Percentiles rank a stretch among this genome's conserved stretches.
These are phyloP conservation scores for Endocladia muricata DNA, from an alignment of 31 red algal species.

Conservation along the genomic window DNA sequence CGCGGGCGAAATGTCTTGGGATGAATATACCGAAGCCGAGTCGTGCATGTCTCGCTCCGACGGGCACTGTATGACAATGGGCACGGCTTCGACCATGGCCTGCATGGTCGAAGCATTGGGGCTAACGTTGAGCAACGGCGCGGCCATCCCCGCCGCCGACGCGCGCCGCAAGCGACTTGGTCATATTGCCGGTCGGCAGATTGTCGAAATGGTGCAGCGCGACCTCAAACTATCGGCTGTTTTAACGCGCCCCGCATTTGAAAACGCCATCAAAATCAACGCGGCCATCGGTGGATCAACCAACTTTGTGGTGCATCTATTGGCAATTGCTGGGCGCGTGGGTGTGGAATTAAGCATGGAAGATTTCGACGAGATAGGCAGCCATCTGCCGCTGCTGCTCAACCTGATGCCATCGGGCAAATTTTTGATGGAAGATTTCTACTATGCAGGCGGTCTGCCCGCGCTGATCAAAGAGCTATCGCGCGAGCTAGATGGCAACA, in stretches of 20 bases:
- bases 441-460: slow-evolving; percentile 48
- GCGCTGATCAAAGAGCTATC: slow-evolving; percentile 52
- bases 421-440: slow-evolving; percentile 62
- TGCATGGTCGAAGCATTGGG: too few relatives aligned
- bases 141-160: too few relatives aligned
- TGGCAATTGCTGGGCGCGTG: slow-evolving; percentile 33
- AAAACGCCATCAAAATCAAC: slow-evolving; percentile 46
- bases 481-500: slow-evolving; percentile 43
- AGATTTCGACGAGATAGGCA: slow-evolving; percentile 26
- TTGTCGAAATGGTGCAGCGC: too few relatives aligned
- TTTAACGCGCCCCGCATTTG: slow-evolving; percentile 53
- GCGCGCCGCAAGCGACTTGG: too few relatives aligned
- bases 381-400: slow-evolving; percentile 23
- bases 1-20: slow-evolving; percentile 17
- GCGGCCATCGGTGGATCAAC: slow-evolving; percentile 56
- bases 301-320: slow-evolving; percentile 51
- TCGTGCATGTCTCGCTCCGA: background rate
- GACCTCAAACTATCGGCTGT: slow-evolving; percentile 47
- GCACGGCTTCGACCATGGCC: too few relatives aligned
- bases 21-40: background rate
- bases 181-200: too few relatives aligned
- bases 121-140: too few relatives aligned
- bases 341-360: slow-evolving; percentile 51
- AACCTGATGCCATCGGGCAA: slow-evolving; percentile 48
- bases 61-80: slow-evolving; percentile 20